These are phyloP conservation scores for Cercis canadensis DNA, from an alignment of 306 rosid species.

Conservation along the genomic window DNA sequence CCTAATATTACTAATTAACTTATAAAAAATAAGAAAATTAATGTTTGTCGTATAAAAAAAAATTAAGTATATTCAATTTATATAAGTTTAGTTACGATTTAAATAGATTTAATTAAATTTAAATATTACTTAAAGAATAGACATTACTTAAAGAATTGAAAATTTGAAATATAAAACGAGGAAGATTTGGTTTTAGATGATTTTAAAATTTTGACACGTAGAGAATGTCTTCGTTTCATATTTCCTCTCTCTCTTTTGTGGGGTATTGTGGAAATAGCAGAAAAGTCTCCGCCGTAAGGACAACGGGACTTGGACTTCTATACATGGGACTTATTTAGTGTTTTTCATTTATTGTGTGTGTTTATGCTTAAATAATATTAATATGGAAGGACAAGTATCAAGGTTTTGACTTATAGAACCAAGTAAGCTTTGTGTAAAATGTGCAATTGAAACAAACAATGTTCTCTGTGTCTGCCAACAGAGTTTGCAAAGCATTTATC, in stretches of 20 bases:
- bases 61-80: too few species aligned
- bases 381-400: constrained; percentile 63
- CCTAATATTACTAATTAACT: background rate
- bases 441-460: too few species aligned
- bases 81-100: too few species aligned
- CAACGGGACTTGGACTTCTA: constrained; percentile 69
- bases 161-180: background rate
- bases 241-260: background rate
- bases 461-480: too few species aligned
- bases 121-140: too few species aligned
- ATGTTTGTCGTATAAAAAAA: too few species aligned
- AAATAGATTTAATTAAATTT: too few species aligned
- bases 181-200: constrained; percentile 11
- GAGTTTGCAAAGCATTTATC: too few species aligned
- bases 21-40: background rate
- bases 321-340: constrained; percentile 31
- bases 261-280: constrained; percentile 21
- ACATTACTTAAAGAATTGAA: background rate
- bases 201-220: constrained; percentile 37
- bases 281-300: constrained; percentile 68
- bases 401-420: constrained; percentile 78
- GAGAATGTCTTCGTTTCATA: constrained; percentile 44
- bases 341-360: constrained; percentile 38
- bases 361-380: constrained; percentile 27
- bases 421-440: constrained; percentile 44